Evolutionary conservation across 139 green algal species (phyloP), one percentile per base, ranked within the genome.

Genomic region (Chlorella ohadii): DNA sequence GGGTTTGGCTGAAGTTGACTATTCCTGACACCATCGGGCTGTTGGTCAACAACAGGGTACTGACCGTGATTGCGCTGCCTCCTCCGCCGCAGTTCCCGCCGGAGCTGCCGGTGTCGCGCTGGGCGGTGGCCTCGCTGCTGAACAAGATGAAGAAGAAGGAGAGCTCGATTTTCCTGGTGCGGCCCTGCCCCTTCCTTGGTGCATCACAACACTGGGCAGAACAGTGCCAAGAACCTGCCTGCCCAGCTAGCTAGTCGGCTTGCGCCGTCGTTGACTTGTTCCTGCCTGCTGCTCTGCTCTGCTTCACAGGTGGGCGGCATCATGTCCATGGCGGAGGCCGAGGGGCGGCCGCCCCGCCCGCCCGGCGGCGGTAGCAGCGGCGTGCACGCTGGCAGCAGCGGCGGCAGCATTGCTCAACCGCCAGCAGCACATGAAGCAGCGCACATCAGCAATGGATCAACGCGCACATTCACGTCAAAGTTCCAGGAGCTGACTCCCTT

Each of bases 401-500:
- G 34, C 27, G 41, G 25, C 65, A 33, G 65, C 70, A 36, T n/a
- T n/a, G n/a, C n/a, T n/a, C n/a, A n/a, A n/a, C n/a, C n/a, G n/a
- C n/a, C n/a, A n/a, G n/a, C n/a, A n/a, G n/a, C n/a, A n/a, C n/a
- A n/a, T n/a, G n/a, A n/a, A n/a, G n/a, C n/a, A n/a, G n/a, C n/a
- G n/a, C n/a, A n/a, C n/a, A n/a, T n/a, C n/a, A n/a, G n/a, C n/a
- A n/a, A n/a, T n/a, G n/a, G n/a, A n/a, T n/a, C n/a, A n/a, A n/a
- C n/a, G 51, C 51, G 51, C 51, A 59, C 51, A 9, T 87, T 87
- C 70, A 99, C 85, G 87, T 99, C 93, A 84, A 99, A 99, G 86
- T 99, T 98, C 97, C 97, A 99, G 31, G 85, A 88, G 67, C 78
- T 93, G 1, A 99, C 93, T 16, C 96, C 96, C 81, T 93, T 93